Base-by-base conservation (phyloP, 805 yeast species). In the Lachancea quebecensis region DNA sequence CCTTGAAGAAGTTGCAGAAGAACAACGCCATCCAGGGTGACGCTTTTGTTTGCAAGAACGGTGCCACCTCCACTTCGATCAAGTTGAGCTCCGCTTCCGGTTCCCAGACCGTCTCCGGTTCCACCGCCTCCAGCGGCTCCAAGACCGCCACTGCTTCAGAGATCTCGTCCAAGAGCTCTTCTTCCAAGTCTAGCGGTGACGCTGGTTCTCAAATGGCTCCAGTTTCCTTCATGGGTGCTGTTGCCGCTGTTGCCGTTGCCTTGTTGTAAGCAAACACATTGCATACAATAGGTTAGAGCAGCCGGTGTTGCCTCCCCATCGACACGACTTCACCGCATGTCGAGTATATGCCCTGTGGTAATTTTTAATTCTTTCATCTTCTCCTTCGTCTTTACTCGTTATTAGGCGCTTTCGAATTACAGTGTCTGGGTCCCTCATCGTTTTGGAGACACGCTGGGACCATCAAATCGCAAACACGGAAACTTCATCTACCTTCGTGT, bases 1-100 rank as follows among this genome's bases (percentile, higher is more conserved):
- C 75, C 45, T 87, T 90, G 74, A 77, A 84, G 67, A 60, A 68
- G 45, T 77, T 87, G 65, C 81, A 86, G 77, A 68, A 72, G 62
- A 74, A 76, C 59, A 95, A 95, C 70, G 85, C 77, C 66, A 81
- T 93, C 69, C 88, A 82, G 73, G 99, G 99, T 79, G 88, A 87
- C 74, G 73, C 79, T 59, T 90, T 79, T 74, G 75, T 69, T 59
- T 85, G 95, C 74, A 74, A 75, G 57, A 85, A 81, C 68, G 81
- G 81, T 54, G 65, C 77, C 40, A 59, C 72, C 17, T 67, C 78
- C 29, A 68, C 79, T 45, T 70, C 82, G 34, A 63, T 69, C 47
- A 58, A 65, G 38, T 54, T 65, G 48, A 50, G 66, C 35, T 49
- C 64, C 15, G 48, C 69, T 21, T 52, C 67, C 30, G 41, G 65